A percentile compares a stretch with the other conserved stretches of the same genome.
Conservation (phyloP, 441 rosid genomes). For the Cnidoscolus chayamansa region DNA sequence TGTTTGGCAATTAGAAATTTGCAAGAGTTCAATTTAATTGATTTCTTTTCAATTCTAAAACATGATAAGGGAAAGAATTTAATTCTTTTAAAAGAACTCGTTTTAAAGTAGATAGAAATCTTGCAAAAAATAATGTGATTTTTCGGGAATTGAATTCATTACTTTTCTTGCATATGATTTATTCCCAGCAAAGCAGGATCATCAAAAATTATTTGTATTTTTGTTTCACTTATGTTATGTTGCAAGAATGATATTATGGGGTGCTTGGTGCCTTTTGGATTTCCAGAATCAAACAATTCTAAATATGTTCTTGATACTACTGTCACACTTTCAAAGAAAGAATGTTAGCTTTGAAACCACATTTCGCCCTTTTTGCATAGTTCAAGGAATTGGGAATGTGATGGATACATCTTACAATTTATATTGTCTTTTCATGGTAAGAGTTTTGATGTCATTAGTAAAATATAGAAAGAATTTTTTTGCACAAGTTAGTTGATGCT, state of each 20-base stretch:
- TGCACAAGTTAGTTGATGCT: neutral
- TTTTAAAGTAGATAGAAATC: too few relatives aligned
- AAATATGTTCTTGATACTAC: neutral
- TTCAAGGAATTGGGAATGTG: neutral
- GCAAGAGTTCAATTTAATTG: too few relatives aligned
- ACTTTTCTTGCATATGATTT: too few relatives aligned
- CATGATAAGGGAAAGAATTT: too few relatives aligned
- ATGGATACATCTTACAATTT: neutral
- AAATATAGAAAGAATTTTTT: neutral
- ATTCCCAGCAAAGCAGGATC: neutral
- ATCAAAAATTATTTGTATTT: neutral
- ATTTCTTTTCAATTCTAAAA: too few relatives aligned
- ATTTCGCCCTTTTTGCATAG: neutral
- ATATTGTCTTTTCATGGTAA: neutral
- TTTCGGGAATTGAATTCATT: too few relatives aligned
- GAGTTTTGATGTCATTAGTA: neutral
- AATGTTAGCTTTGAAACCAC: neutral
- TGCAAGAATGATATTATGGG: neutral
- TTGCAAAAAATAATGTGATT: too few relatives aligned
- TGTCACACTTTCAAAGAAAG: neutral
- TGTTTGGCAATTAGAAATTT: too few relatives aligned
- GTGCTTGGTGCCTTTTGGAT: neutral
- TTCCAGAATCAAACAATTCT: neutral
- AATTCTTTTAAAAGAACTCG: too few relatives aligned
- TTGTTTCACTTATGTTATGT: constrained; percentile 6